These are phyloP conservation scores for Calonectria henricotiae DNA, from an alignment of 2,329 filamentous ascomycete species.

Conservation along the genomic window DNA sequence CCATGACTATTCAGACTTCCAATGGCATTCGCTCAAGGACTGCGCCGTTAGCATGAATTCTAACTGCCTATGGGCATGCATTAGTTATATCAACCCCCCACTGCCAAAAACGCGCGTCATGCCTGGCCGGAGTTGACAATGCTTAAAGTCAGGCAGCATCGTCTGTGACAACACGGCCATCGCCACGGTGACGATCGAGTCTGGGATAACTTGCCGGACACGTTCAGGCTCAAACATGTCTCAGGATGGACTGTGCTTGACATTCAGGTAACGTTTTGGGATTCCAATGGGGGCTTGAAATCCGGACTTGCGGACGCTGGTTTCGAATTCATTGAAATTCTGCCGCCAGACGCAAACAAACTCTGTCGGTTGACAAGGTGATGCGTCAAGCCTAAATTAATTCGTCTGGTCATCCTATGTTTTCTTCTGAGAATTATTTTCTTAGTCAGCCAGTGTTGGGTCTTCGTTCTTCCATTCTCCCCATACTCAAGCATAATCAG, in stretches of 20 bases:
- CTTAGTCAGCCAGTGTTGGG: no score
- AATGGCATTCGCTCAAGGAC: background rate
- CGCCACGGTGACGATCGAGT: background rate
- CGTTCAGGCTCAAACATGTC: background rate
- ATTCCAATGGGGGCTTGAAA: background rate
- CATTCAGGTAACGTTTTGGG: background rate
- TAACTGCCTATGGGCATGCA: background rate
- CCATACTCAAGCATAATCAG: background rate
- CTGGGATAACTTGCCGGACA: background rate
- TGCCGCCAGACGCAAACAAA: background rate
- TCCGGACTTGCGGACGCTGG: background rate
- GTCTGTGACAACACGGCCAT: background rate
- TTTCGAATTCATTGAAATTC: slow-evolving; percentile 7
- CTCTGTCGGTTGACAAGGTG: background rate
- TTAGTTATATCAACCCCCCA: background rate
- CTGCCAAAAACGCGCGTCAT: background rate
- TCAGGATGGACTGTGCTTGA: background rate
- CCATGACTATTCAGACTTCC: background rate
- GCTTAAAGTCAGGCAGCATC: background rate
- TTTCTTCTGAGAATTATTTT: no score
- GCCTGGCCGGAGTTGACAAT: background rate
- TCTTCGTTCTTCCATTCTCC: no score
- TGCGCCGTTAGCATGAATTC: background rate
- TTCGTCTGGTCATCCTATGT: background rate
- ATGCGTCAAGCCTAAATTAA: background rate